Conservation (phyloP, 257 asterid species). For the Solanum peruvianum region DNA sequence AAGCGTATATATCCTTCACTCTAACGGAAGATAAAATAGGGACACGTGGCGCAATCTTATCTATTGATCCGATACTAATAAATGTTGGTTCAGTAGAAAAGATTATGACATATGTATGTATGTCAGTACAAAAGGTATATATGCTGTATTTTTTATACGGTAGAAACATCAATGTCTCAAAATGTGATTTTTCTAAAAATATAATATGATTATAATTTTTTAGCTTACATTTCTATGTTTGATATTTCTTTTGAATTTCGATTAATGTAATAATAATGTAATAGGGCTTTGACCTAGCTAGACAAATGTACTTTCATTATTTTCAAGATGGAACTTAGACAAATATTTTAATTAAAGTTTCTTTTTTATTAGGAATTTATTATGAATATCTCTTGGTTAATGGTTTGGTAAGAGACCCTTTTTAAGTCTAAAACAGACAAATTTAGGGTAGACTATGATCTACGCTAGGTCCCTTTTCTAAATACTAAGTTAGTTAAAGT, state of each 20-base stretch:
- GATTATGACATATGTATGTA: too few relatives aligned
- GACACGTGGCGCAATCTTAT: too few relatives aligned
- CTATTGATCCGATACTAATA: accelerated
- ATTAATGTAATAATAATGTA: too few relatives aligned
- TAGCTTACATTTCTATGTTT: too few relatives aligned
- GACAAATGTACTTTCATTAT: not conserved
- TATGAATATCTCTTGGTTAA: not conserved
- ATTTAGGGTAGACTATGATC: not conserved
- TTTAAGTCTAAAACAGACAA: not conserved
- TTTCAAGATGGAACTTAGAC: not conserved
- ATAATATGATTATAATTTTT: too few relatives aligned
- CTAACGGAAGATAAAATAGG: too few relatives aligned
- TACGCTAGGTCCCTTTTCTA: not conserved
- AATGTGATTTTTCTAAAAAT: too few relatives aligned
- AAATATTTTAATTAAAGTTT: not conserved
- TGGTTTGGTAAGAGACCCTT: not conserved
- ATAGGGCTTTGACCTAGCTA: not conserved
- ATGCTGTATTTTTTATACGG: too few relatives aligned
- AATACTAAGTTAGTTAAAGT: not conserved
- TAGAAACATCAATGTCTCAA: too few relatives aligned
- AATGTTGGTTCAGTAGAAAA: too few relatives aligned
- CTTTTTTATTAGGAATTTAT: not conserved
- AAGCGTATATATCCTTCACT: too few relatives aligned
- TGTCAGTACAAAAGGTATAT: accelerated
- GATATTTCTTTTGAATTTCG: not conserved